phyloP scores from a whole-genome alignment of 345 rosid genomes.

The Pistacia vera region DNA sequence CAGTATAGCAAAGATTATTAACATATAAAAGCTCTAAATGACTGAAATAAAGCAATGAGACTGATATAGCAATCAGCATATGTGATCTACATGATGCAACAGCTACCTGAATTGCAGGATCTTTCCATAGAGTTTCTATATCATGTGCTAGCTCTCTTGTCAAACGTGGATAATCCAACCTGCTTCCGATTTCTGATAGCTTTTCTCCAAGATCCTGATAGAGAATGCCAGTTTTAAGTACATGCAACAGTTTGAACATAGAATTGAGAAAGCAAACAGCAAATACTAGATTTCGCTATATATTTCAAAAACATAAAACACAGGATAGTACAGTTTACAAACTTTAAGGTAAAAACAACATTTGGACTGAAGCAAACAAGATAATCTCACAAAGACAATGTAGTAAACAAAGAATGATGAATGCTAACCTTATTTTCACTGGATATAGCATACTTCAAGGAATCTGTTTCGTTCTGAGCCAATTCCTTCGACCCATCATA shows the following conservation, averaged over 20 bases:
- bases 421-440: constrained; percentile 70
- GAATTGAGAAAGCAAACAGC: background rate
- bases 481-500: constrained; percentile 94
- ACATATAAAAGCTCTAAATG: background rate
- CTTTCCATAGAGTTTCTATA: constrained; percentile 87
- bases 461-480: constrained; percentile 74
- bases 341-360: background rate
- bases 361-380: background rate
- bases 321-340: no score
- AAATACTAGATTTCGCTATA: background rate
- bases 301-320: background rate
- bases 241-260: constrained; percentile 10
- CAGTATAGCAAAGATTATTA: background rate
- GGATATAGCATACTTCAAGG: constrained; percentile 63
- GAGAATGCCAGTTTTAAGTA: constrained; percentile 18
- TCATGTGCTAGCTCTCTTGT: constrained; percentile 76
- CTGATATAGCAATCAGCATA: background rate
- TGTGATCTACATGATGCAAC: constrained; percentile 16
- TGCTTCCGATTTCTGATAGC: constrained; percentile 80
- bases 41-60: constrained; percentile 2
- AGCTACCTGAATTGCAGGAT: constrained; percentile 88
- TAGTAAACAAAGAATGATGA: constrained; percentile 9
- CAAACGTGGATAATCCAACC: constrained; percentile 72
- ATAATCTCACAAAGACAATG: background rate
- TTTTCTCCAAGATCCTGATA: constrained; percentile 76